Percentiles rank a stretch among this genome's conserved stretches.
Evolutionary conservation across 495 filamentous ascomycete species (phyloP).

Genomic region (Penicillium crystallinum): DNA sequence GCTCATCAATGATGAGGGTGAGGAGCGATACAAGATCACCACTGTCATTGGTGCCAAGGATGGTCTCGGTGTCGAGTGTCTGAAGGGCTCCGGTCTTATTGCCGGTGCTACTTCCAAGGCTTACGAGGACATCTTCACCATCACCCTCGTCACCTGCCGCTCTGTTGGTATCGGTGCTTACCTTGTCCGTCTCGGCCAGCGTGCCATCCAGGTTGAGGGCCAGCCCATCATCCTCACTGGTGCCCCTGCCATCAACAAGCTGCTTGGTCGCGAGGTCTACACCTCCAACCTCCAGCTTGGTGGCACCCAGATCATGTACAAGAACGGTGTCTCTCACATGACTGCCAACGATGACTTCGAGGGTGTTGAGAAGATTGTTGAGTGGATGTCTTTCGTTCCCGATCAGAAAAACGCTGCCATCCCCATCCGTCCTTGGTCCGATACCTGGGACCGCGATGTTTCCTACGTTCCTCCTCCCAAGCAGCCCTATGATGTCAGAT

Average conservation of each 20-base stretch:
- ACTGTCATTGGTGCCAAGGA: constrained; percentile 93
- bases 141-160: constrained; percentile 94
- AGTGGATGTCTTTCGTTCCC: constrained; percentile 95
- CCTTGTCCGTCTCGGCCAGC: constrained; percentile 93
- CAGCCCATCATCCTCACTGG: constrained; percentile 99
- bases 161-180: constrained; percentile 98
- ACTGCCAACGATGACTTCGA: constrained; percentile 97
- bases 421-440: constrained; percentile 77
- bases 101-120: constrained; percentile 94
- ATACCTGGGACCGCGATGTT: constrained; percentile 90
- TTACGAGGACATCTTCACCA: constrained; percentile 98
- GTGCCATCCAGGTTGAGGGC: constrained; percentile 97
- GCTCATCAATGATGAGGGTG: constrained; percentile 74
- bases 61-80: constrained; percentile 94
- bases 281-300: constrained; percentile 98
- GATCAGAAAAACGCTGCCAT: constrained; percentile 87
- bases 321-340: constrained; percentile 98
- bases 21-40: constrained; percentile 89
- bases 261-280: constrained; percentile 96
- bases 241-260: constrained; percentile 95
- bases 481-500: constrained; percentile 88
- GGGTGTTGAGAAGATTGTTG: constrained; percentile 94
- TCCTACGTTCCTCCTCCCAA: constrained; percentile 79
- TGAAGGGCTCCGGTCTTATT: constrained; percentile 95
- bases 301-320: constrained; percentile 99